Evolutionary conservation across 768 basidiomycete genomes (phyloP), one percentile per base, ranked within the genome.

Genomic region (Chalciporus chontae): DNA sequence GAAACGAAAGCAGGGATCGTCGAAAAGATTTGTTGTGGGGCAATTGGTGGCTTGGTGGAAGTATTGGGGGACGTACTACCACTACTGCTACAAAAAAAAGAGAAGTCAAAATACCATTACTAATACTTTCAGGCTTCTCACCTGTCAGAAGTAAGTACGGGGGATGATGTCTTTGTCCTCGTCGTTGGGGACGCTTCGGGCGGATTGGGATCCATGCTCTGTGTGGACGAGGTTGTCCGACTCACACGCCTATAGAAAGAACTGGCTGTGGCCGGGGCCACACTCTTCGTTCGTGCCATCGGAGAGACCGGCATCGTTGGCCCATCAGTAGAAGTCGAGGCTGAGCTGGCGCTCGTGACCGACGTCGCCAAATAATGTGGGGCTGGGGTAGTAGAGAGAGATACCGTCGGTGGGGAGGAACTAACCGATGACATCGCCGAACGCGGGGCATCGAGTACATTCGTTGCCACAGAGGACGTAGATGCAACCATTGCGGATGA

Each of bases 81-180:
- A 14, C 13, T 17, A 19, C 9, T 15, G 42, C 48, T 4, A 6
- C 45, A 42, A 32, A 32, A 19, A 21, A n/a, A 4, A 2, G 17
- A 43, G n/a, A 18, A 19, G 15, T 45, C 21, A 52, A 26, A 21
- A 50, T 43, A 18, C 3, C 19, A 4, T 53, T 23, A 45, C 23
- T 10, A 14, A 38, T 14, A 39, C 21, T 31, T 31, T 42, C 5
- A 15, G 2, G 8, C 40, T 19, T 36, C 45, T 58, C 39, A 60
- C 57, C 57, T 60, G 17, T 23, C 31, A 24, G 45, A 24, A 11
- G n/a, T 24, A 15, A 18, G 39, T 8, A 11, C 19, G 14, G 19
- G 39, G n/a, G 34, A 5, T 36, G 34, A 36, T 13, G 26, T 24
- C 17, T 11, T 23, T 29, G 9, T 8, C 15, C 23, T 10, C 39